Evolutionary conservation across 257 asterid species (phyloP).

Genomic region (Linderniella brevidens): DNA sequence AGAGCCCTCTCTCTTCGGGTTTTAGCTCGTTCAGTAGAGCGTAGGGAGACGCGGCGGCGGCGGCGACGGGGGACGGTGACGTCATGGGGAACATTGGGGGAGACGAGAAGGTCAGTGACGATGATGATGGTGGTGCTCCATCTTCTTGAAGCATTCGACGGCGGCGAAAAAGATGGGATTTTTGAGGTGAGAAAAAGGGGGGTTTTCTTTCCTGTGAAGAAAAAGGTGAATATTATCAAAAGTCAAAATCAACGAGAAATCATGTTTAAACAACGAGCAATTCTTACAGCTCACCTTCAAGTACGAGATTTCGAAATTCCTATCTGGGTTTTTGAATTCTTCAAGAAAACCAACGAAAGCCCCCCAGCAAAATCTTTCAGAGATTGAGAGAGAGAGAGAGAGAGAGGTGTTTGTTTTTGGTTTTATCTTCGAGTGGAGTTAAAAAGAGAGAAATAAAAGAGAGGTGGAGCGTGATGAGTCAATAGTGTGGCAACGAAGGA

Average conservation of each 20-base stretch:
- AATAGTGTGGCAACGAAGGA: slow-evolving; percentile 11
- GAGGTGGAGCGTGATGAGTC: slow-evolving; percentile 8
- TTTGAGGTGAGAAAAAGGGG: no score
- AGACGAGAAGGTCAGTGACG: slow-evolving; percentile 65
- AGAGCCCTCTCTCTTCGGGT: slow-evolving; percentile 84
- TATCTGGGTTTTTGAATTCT: slow-evolving; percentile 19
- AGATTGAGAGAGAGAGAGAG: neutral
- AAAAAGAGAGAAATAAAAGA: neutral
- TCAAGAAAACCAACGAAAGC: slow-evolving; percentile 13
- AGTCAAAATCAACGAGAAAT: neutral
- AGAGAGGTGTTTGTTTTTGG: no score
- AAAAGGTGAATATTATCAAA: no score
- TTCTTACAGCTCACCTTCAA: slow-evolving; percentile 25
- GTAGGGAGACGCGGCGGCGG: slow-evolving; percentile 36
- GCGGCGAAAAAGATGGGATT: neutral
- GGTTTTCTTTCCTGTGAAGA: neutral
- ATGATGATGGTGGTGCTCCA: slow-evolving; percentile 11
- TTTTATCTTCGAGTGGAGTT: no score
- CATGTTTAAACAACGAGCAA: neutral
- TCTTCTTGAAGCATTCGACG: slow-evolving; percentile 74
- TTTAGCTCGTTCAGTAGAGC: slow-evolving; percentile 78
- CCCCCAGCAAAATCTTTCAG: slow-evolving; percentile 11
- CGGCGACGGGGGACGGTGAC: slow-evolving; percentile 34
- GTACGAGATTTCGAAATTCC: slow-evolving; percentile 13
- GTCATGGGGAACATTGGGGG: slow-evolving; percentile 42